Evolutionary conservation across 495 filamentous ascomycete genomes (phyloP), one percentile per base, ranked within the genome.

Genomic region (Parathielavia appendiculata): DNA sequence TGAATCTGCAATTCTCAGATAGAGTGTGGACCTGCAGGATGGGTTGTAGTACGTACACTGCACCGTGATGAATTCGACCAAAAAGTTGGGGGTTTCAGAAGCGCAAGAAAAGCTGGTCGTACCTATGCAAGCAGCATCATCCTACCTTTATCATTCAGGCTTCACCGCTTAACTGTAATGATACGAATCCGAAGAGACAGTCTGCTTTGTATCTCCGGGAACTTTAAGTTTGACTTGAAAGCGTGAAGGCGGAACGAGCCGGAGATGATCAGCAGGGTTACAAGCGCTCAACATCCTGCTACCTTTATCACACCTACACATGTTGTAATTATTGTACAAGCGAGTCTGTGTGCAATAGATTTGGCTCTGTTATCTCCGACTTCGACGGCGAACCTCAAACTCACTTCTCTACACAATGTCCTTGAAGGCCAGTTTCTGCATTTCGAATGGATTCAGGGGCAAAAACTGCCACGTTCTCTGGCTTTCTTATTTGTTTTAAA

Each of bases 1-100:
- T 52, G 62, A 61, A 67, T 60, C 52, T 64, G 56, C 39, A 57
- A 34, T 47, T 62, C 58, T 64, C 62, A 62, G 36, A 38, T 64
- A 55, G 48, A 67, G 59, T 60, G 53, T 23, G 57, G 43, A 43
- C 49, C 55, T 59, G 54, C 58, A 59, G 46, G 16, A 53, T 17
- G 43, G 50, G 26, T 19, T 12, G 36, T 22, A 44, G 32, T 36
- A 19, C n/a, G 14, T 12, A 39, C 26, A 17, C 41, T 41, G 26
- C 26, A 30, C 26, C 26, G 3, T 6, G 26, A 30, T 6, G 26
- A 30, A 30, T 2, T 30, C 6, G 26, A 30, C 26, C 26, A 30
- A 35, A 19, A 54, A 40, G 39, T 63, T 63, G 60, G 60, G 60
- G 60, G 60, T 63, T 59, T 63, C 60, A 58, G 47, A 57, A 35